These are phyloP conservation scores for Monotropa hypopitys DNA, from an alignment of 179 eudicot genomes.

Conservation along the genomic window DNA sequence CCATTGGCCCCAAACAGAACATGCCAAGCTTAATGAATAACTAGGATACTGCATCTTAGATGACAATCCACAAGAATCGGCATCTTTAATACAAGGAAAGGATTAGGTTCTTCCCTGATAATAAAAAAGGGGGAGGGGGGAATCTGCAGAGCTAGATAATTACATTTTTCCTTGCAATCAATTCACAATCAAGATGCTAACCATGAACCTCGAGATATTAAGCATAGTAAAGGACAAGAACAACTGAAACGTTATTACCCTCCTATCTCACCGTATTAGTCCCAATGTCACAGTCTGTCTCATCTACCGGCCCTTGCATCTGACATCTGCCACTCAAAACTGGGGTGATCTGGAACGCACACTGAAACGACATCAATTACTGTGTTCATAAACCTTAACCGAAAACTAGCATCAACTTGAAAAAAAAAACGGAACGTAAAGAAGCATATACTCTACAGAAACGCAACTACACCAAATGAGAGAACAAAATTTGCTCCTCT, in stretches of 20 bases:
- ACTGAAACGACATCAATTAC: background rate
- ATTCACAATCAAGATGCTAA: background rate
- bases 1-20: background rate
- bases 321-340: slow-evolving; percentile 17
- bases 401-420: no score
- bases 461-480: no score
- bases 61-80: background rate
- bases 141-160: background rate
- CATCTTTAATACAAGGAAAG: background rate
- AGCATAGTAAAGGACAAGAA: background rate
- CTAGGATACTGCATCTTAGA: background rate
- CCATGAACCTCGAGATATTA: background rate
- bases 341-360: slow-evolving; percentile 15
- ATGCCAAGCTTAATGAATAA: background rate
- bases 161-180: no score
- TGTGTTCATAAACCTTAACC: background rate
- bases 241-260: slow-evolving; percentile 11
- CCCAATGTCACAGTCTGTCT: slow-evolving; percentile 9
- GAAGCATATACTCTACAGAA: no score
- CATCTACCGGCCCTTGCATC: slow-evolving; percentile 18
- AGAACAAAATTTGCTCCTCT: background rate
- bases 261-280: slow-evolving; percentile 21
- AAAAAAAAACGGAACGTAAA: background rate
- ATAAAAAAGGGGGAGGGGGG: no score
- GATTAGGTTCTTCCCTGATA: no score